phyloP scores from a whole-genome alignment of 192 early-diverging fungal genomes.

The Rhizophagus prolifer region DNA sequence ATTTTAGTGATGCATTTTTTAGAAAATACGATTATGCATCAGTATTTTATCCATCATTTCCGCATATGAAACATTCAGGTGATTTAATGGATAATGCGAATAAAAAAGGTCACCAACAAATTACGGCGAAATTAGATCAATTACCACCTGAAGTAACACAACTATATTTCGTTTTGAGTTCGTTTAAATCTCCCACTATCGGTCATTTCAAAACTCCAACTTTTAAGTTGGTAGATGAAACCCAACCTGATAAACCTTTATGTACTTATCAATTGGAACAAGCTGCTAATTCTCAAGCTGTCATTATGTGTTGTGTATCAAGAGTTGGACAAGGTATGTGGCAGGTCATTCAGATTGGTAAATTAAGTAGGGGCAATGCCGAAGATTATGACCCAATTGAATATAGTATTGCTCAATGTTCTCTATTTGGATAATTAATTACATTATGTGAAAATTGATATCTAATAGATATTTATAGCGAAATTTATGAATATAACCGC shows the following conservation, averaged over 20 bases:
- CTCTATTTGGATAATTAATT: neutral
- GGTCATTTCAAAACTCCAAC: slow-evolving; percentile 21
- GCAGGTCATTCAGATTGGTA: slow-evolving; percentile 27
- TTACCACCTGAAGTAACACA: slow-evolving; percentile 25
- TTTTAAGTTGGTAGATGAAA: slow-evolving; percentile 30
- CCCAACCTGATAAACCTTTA: slow-evolving; percentile 20
- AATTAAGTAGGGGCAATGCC: slow-evolving; percentile 20
- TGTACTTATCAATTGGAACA: slow-evolving; percentile 15
- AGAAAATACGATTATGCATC: slow-evolving; percentile 30
- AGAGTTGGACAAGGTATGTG: slow-evolving; percentile 27
- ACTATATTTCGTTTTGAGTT: slow-evolving; percentile 30
- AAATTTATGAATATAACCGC: no score
- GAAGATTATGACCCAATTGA: slow-evolving; percentile 31
- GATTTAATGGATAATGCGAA: slow-evolving; percentile 24
- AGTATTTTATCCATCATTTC: slow-evolving; percentile 27
- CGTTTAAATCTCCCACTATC: slow-evolving; percentile 28
- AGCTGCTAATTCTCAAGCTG: slow-evolving; percentile 28
- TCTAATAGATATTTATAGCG: no score
- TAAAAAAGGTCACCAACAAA: slow-evolving; percentile 27
- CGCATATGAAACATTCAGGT: slow-evolving; percentile 32
- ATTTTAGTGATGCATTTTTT: neutral
- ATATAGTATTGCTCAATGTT: neutral
- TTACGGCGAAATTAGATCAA: slow-evolving; percentile 26
- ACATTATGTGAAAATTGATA: no score
- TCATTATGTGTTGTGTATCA: slow-evolving; percentile 31